Evolutionary conservation across 345 rosid genomes (phyloP).

Genomic region (Eucalyptus erythrocorys): DNA sequence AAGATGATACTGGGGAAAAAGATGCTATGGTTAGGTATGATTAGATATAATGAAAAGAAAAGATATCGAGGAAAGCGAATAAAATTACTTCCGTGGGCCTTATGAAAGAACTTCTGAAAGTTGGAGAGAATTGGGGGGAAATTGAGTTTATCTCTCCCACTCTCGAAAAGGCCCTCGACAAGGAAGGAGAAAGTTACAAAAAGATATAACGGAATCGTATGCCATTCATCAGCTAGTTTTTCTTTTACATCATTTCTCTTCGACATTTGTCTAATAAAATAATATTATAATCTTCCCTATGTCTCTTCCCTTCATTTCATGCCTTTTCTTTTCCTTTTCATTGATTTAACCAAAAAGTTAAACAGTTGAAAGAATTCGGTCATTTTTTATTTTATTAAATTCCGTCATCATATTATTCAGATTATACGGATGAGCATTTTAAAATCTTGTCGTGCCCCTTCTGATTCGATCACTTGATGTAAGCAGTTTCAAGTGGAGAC

Average conservation of each 20-base stretch:
- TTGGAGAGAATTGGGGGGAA: not conserved
- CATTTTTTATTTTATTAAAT: not conserved
- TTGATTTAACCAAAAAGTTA: not conserved
- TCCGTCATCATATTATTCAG: accelerated
- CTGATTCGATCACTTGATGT: not conserved
- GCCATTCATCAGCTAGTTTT: not conserved
- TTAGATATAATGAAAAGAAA: not conserved
- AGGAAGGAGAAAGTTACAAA: not conserved
- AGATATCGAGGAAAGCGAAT: not conserved
- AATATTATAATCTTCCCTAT: not conserved
- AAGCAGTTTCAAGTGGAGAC: not conserved
- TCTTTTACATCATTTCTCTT: not conserved
- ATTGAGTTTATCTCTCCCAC: not conserved
- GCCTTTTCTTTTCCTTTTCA: not conserved
- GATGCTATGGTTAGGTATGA: not conserved
- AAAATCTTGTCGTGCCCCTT: not conserved
- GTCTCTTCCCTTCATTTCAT: not conserved
- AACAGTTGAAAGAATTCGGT: no score
- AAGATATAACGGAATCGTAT: not conserved
- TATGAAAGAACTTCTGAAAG: not conserved
- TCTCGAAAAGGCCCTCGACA: not conserved
- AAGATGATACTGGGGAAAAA: not conserved
- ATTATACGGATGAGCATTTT: not conserved
- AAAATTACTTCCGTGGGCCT: not conserved
- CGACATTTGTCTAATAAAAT: not conserved